Evolutionary conservation across 257 asterid genomes (phyloP).

Genomic region (Nicotiana knightiana): DNA sequence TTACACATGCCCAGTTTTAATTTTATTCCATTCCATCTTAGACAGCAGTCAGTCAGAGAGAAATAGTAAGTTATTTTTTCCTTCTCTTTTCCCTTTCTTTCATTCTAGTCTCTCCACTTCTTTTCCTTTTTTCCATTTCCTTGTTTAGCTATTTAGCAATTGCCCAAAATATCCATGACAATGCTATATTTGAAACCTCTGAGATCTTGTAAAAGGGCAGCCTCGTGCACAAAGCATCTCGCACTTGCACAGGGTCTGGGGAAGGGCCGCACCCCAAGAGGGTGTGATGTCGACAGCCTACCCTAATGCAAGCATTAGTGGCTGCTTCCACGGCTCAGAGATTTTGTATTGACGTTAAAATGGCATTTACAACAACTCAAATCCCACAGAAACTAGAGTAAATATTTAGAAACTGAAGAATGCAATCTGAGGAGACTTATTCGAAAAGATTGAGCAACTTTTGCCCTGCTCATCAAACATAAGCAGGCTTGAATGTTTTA

Average conservation of each 20-base stretch:
- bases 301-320: no score
- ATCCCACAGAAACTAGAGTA: not conserved
- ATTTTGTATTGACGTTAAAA: not conserved
- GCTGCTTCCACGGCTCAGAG: no score
- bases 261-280: no score
- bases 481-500: not conserved
- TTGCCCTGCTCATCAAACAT: not conserved
- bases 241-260: no score
- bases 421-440: not conserved
- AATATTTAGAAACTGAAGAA: not conserved
- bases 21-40: not conserved
- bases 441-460: not conserved
- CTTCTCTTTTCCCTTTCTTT: not conserved
- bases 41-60: not conserved
- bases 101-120: not conserved
- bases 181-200: slow-evolving; percentile 1
- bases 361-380: not conserved
- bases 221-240: no score
- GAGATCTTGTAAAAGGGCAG: no score
- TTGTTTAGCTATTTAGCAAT: not conserved
- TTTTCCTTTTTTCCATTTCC: not conserved
- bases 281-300: no score
- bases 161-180: not conserved
- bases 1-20: not conserved
- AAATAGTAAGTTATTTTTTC: not conserved